A percentile compares a stretch with the other conserved stretches of the same genome.
These are phyloP conservation scores for Colletotrichum tabaci DNA, from an alignment of 2,329 filamentous ascomycete genomes.

Conservation along the genomic window DNA sequence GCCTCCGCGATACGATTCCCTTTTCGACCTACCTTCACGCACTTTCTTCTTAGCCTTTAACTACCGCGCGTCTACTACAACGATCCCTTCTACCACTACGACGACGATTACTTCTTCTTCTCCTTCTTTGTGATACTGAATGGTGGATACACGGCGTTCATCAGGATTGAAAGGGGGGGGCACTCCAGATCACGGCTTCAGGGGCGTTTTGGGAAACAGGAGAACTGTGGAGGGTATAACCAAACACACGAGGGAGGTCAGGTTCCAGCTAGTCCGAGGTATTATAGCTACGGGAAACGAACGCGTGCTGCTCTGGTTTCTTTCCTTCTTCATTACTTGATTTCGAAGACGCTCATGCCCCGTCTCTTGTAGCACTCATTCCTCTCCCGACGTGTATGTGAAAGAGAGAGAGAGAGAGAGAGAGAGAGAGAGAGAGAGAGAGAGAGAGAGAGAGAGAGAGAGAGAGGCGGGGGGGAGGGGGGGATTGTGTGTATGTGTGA, in stretches of 20 bases:
- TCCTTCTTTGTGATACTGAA: slow-evolving; percentile 14
- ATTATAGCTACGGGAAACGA: slow-evolving; percentile 13
- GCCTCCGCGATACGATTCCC: slow-evolving; percentile 15
- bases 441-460: not conserved
- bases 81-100: slow-evolving; percentile 6
- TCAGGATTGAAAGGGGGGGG: slow-evolving; percentile 3
- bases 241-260: not conserved
- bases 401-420: not conserved
- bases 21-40: not conserved
- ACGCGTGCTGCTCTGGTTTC: not conserved
- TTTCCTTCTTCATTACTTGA: not conserved
- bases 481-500: not conserved
- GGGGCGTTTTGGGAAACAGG: slow-evolving; percentile 12
- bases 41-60: slow-evolving; percentile 28
- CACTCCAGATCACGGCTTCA: slow-evolving; percentile 20
- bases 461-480: too few species aligned
- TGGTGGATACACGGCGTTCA: slow-evolving; percentile 30
- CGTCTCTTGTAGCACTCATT: not conserved
- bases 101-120: slow-evolving; percentile 3
- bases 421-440: not conserved
- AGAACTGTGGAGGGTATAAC: not conserved
- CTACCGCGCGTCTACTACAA: slow-evolving; percentile 25
- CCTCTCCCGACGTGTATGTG: not conserved
- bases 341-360: not conserved
- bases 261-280: slow-evolving; percentile 1